phyloP scores from a whole-genome alignment of 2,329 filamentous ascomycete genomes.

The Albifimbria verrucaria region DNA sequence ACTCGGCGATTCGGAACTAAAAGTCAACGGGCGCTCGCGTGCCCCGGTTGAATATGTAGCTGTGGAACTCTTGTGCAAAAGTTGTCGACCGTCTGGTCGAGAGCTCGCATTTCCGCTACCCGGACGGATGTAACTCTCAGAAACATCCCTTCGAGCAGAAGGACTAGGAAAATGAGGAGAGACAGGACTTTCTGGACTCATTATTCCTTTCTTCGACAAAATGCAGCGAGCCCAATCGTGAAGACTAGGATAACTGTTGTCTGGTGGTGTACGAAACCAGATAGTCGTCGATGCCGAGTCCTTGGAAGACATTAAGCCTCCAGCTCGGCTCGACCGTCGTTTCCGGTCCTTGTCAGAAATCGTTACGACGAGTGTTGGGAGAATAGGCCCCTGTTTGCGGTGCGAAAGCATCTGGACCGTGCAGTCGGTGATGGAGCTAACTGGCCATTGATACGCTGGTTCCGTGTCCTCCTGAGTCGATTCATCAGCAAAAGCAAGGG shows the following conservation, averaged over 20 bases:
- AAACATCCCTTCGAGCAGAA: conserved; percentile 41
- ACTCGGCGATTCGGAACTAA: conserved; percentile 57
- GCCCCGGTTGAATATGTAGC: conserved; percentile 45
- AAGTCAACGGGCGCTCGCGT: conserved; percentile 47
- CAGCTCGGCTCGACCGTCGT: conserved; percentile 61
- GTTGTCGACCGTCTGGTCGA: conserved; percentile 25
- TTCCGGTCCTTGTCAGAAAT: conserved; percentile 61
- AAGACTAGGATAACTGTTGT: conserved; percentile 49
- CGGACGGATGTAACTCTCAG: conserved; percentile 40
- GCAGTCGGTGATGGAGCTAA: conserved; percentile 52
- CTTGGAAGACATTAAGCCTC: conserved; percentile 50
- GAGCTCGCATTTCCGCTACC: conserved; percentile 39
- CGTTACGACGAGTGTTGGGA: conserved; percentile 58
- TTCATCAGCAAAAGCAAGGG: not conserved
- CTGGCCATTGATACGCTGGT: conserved; percentile 50
- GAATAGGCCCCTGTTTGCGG: conserved; percentile 57
- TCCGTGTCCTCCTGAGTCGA: conserved; percentile 46
- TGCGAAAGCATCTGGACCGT: conserved; percentile 57
- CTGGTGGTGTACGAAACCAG: conserved; percentile 53
- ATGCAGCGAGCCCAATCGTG: conserved; percentile 60
- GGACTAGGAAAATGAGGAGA: conserved; percentile 54
- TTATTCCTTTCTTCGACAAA: conserved; percentile 38
- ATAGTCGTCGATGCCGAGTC: conserved; percentile 47
- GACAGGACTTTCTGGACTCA: conserved; percentile 50
- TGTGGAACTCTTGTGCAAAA: conserved; percentile 47